phyloP scores from a whole-genome alignment of 1,139 yeast species.

The Spencermartinsiella ligniputridi region DNA sequence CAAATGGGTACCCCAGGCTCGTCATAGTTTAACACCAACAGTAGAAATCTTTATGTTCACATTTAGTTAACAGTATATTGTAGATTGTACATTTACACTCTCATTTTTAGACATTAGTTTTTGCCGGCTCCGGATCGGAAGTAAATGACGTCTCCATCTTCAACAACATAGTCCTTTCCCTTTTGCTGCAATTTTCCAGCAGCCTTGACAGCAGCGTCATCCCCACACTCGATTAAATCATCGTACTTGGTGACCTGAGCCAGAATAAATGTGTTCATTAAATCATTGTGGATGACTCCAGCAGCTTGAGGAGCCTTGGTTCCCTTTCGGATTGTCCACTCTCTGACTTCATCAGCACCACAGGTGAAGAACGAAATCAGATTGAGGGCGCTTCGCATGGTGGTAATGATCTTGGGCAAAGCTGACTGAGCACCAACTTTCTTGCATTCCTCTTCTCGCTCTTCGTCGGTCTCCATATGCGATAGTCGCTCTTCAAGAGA shows the following conservation, averaged over 20 bases:
- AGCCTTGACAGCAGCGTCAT: slow-evolving; percentile 89
- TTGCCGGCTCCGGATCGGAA: slow-evolving; percentile 98
- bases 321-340: slow-evolving; percentile 72
- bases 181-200: slow-evolving; percentile 89
- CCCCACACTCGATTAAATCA: slow-evolving; percentile 67
- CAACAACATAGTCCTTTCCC: slow-evolving; percentile 97
- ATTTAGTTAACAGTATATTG: too few species aligned
- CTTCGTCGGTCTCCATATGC: slow-evolving; percentile 83
- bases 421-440: slow-evolving; percentile 79
- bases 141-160: slow-evolving; percentile 85
- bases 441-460: slow-evolving; percentile 87
- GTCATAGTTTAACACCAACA: too few species aligned
- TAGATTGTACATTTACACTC: background rate
- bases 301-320: slow-evolving; percentile 79
- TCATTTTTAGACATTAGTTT: slow-evolving; percentile 48
- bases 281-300: slow-evolving; percentile 77
- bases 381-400: slow-evolving; percentile 63
- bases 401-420: slow-evolving; percentile 70
- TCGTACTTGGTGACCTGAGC: slow-evolving; percentile 81
- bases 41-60: too few species aligned
- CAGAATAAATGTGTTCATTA: slow-evolving; percentile 68
- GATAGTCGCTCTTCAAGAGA: slow-evolving; percentile 91
- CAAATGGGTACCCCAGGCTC: too few species aligned
- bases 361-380: slow-evolving; percentile 87
- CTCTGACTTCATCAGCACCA: slow-evolving; percentile 75